Base-by-base conservation (phyloP, 352 stramenopile genomes). In the Phytophthora tubulina region DNA sequence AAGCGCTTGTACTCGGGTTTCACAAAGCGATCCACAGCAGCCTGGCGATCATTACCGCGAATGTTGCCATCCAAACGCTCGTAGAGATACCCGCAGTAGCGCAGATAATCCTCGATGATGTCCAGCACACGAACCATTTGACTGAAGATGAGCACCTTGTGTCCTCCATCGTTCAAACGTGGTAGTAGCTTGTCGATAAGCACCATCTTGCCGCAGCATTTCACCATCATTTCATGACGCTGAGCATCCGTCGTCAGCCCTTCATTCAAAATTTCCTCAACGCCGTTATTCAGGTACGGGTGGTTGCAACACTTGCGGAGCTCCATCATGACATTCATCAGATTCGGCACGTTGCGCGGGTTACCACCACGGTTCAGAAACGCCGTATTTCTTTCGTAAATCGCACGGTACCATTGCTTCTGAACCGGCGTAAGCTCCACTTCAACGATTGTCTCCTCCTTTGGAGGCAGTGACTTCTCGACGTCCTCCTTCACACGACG, bases 41-140 rank as follows among this genome's bases (percentile, higher is more conserved):
- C 87, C 70, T 97, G 89, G 1, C 91, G 88, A 49, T 96, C 90
- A 57, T 96, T 96, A 13, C 90, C 90, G 51, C 89, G 98, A 60
- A 99, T 99, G 60, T 97, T 98, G 33, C 89, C 98, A 79, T 99
- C 98, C 64, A 99, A 96, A 13, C 98, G 89, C 72, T 99, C 98
- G 84, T 96, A 98, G 27, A 96, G 79, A 74, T 99, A 97, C 3
- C 90, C 87, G 33, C 96, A 88, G 51, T 90, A 91, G 32, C 91
- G 80, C 32, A 99, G 78, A 80, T 99, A 99, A 72, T 99, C 98
- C 72, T 99, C 97, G 21, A 99, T 96, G 36, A 99, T 98, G 77
- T 99, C 97, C 51, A 99, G 82, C 76, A 99, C 99, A 39, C 97
- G 97, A 49, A 99, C 98, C 89, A 98, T 97, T 82, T 99, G 98